phyloP scores from a whole-genome alignment of 2,329 filamentous ascomycete genomes.

The Metarhizium anisopliae region DNA sequence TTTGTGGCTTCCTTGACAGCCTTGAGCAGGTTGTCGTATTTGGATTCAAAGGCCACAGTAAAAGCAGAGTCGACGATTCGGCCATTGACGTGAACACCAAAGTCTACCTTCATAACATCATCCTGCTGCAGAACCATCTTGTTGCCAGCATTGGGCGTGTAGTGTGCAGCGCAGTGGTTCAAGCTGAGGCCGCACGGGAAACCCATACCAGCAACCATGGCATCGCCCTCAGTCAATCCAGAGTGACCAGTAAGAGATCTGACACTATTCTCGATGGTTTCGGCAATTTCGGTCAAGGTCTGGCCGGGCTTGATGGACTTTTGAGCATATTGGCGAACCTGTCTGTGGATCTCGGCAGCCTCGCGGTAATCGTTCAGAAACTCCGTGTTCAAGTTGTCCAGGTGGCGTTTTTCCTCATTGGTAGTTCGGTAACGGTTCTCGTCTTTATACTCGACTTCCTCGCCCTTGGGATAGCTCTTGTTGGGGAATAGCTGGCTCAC shows the following conservation, averaged over 20 bases:
- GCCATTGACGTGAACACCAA: conserved; percentile 73
- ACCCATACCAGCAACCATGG: conserved; percentile 70
- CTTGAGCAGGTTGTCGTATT: conserved; percentile 64
- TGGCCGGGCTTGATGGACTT: conserved; percentile 74
- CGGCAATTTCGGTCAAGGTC: conserved; percentile 70
- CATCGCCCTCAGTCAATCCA: conserved; percentile 70
- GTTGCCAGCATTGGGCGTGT: conserved; percentile 79
- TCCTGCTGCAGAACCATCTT: conserved; percentile 61
- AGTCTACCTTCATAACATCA: conserved; percentile 78
- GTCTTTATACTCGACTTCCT: conserved; percentile 68
- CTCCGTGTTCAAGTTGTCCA: conserved; percentile 73
- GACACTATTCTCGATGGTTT: conserved; percentile 79
- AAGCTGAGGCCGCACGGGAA: conserved; percentile 79
- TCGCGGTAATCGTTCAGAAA: conserved; percentile 75
- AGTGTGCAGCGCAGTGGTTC: conserved; percentile 81
- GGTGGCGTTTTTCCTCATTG: conserved; percentile 71
- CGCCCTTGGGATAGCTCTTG: conserved; percentile 63
- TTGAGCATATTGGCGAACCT: conserved; percentile 77
- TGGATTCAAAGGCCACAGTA: conserved; percentile 65
- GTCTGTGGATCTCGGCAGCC: conserved; percentile 80
- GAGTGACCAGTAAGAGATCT: conserved; percentile 67
- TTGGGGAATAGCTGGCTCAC: conserved; percentile 66
- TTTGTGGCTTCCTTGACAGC: conserved; percentile 71
- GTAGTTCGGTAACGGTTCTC: conserved; percentile 74
- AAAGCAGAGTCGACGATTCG: conserved; percentile 76